Evolutionary conservation across 306 rosid genomes (phyloP).

Genomic region (Casuarina equisetifolia): DNA sequence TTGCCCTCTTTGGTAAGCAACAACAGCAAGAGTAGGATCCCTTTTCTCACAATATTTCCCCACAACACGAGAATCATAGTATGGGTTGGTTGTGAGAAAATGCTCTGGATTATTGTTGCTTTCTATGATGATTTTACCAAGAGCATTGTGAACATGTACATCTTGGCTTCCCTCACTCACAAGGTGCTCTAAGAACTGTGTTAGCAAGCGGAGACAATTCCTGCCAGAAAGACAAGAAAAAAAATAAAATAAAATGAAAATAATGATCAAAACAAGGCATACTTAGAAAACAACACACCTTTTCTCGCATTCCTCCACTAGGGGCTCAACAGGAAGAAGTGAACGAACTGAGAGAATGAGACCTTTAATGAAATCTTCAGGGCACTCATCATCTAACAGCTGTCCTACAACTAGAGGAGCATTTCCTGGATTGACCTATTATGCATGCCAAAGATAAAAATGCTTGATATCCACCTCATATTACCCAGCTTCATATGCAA

Average conservation of each 20-base stretch:
- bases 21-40: slow-evolving; percentile 97
- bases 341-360: slow-evolving; percentile 98
- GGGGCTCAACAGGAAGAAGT: slow-evolving; percentile 97
- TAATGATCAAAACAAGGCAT: background rate
- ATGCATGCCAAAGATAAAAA: slow-evolving; percentile 14
- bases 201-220: slow-evolving; percentile 92
- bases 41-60: slow-evolving; percentile 99
- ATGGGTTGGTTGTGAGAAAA: slow-evolving; percentile 98
- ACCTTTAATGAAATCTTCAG: slow-evolving; percentile 97
- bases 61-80: slow-evolving; percentile 98
- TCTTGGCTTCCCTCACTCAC: slow-evolving; percentile 99
- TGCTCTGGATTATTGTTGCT: slow-evolving; percentile 99
- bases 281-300: slow-evolving; percentile 39
- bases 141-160: slow-evolving; percentile 95
- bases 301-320: slow-evolving; percentile 97
- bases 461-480: slow-evolving; percentile 17
- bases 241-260: background rate
- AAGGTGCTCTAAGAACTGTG: slow-evolving; percentile 97
- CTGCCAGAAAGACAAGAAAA: slow-evolving; percentile 22
- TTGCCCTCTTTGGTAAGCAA: slow-evolving; percentile 93
- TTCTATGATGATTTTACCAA: slow-evolving; percentile 97
- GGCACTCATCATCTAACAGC: slow-evolving; percentile 97
- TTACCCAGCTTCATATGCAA: background rate
- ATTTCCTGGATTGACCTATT: slow-evolving; percentile 95
- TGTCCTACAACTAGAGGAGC: slow-evolving; percentile 99